phyloP scores from a whole-genome alignment of 352 stramenopile genomes.

The Pythium volutum region DNA sequence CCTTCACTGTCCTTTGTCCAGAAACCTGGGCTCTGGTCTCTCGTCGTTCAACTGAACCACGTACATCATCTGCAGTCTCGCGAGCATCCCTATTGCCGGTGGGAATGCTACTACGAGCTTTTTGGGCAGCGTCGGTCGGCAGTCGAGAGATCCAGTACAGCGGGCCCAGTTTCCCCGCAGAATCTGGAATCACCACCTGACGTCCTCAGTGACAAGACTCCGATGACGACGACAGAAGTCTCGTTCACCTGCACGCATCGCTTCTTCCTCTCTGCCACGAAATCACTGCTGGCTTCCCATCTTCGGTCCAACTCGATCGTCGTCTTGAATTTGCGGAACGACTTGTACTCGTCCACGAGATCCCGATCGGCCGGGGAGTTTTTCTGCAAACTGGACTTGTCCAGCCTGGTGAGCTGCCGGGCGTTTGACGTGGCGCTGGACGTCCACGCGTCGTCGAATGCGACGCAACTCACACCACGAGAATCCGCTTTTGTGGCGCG shows the following conservation, averaged over 20 bases:
- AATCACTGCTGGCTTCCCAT: slow-evolving; percentile 30
- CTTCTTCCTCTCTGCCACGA: slow-evolving; percentile 49
- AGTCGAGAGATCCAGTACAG: slow-evolving; percentile 33
- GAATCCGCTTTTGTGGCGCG: slow-evolving; percentile 41
- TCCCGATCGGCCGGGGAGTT: slow-evolving; percentile 45
- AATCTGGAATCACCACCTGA: neutral
- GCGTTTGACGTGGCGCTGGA: slow-evolving; percentile 51
- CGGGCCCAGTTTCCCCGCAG: neutral
- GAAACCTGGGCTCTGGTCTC: slow-evolving; percentile 41
- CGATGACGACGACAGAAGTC: slow-evolving; percentile 15
- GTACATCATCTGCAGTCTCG: slow-evolving; percentile 58
- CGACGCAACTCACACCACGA: slow-evolving; percentile 40
- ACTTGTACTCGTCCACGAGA: slow-evolving; percentile 69
- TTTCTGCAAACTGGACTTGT: slow-evolving; percentile 37
- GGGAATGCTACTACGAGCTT: slow-evolving; percentile 72
- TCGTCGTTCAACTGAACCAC: slow-evolving; percentile 57
- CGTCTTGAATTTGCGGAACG: slow-evolving; percentile 53
- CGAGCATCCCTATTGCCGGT: slow-evolving; percentile 55
- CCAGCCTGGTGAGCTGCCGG: slow-evolving; percentile 30
- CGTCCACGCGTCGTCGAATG: slow-evolving; percentile 32
- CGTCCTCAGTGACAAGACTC: neutral
- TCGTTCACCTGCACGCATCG: slow-evolving; percentile 65
- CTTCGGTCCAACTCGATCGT: slow-evolving; percentile 33
- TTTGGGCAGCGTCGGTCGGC: slow-evolving; percentile 54
- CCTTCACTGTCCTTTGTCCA: neutral